Evolutionary conservation across 768 basidiomycete genomes (phyloP).

Genomic region (Sarcomyxa edulis): DNA sequence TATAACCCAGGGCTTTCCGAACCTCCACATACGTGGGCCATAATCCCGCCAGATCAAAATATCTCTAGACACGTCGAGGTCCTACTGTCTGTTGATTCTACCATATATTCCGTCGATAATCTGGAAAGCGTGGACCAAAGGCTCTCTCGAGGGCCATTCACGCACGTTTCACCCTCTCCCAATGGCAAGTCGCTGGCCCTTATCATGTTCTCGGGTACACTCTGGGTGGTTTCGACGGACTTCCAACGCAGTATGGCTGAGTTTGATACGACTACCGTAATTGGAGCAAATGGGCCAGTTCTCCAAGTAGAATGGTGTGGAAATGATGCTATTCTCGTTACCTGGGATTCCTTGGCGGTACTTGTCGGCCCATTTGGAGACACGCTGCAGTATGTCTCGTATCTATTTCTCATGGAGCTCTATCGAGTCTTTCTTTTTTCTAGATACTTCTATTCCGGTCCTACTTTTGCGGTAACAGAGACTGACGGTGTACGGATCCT

Average conservation of each 20-base stretch:
- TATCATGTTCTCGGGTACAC: constrained; percentile 60
- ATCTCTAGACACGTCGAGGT: constrained; percentile 90
- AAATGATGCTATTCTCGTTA: constrained; percentile 87
- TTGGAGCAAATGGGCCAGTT: constrained; percentile 52
- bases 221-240: constrained; percentile 95
- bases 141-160: constrained; percentile 84
- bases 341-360: constrained; percentile 72
- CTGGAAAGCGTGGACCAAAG: constrained; percentile 87
- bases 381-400: constrained; percentile 71
- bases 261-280: constrained; percentile 61
- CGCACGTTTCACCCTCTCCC: constrained; percentile 83
- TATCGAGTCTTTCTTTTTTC: constrained; percentile 6
- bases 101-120: constrained; percentile 83
- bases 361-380: constrained; percentile 94
- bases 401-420: background rate
- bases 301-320: constrained; percentile 92
- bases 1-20: constrained; percentile 56
- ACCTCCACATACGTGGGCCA: constrained; percentile 79
- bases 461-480: constrained; percentile 79
- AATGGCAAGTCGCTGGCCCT: constrained; percentile 91
- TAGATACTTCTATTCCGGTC: constrained; percentile 78
- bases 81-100: constrained; percentile 73
- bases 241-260: constrained; percentile 88
- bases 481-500: constrained; percentile 86
- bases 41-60: constrained; percentile 86